Base-by-base conservation (phyloP, 2,329 filamentous ascomycete species). In the Aspergillus spinulosporus region DNA sequence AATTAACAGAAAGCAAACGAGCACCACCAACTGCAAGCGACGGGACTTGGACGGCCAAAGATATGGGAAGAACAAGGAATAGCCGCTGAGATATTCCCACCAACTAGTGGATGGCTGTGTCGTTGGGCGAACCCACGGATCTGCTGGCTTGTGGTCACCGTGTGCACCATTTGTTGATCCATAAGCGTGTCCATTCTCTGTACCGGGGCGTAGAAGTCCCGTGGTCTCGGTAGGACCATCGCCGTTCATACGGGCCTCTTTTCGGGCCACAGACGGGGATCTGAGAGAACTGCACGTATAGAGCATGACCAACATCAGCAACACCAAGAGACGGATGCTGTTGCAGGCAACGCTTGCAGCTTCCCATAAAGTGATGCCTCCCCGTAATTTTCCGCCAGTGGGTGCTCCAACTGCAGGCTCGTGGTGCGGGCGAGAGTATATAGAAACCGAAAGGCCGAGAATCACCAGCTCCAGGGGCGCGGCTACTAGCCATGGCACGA, bases 41-140 rank as follows among this genome's bases (percentile, higher is more conserved):
- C 81, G 76, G 49, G 90, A 87, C 68, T 93, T 93, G 66, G 87
- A 88, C 0, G 94, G 94, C 94, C 94, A 99, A 57, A 97, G 84
- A 70, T 97, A 99, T 0, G 92, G 93, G 71, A 97, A 95, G 76
- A 99, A 96, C 50, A 97, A 80, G 9, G 88, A 89, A 73, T 97
- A 99, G 45, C 93, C 92, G 61, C 88, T 87, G 59, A 97, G 79
- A 72, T 99, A 99, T 70, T 97, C 92, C 86, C 89, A 96, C 94
- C 94, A 99, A 51, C 87, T 94, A 64, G 89, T 91, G 64, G 89
- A 89, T 2, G 91, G 92, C 6, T 91, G 84, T 62, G 90, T 93
- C 39, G 88, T 88, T 1, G 92, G 92, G 64, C 93, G 88, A 72
- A 95, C 95, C 80, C 96, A 97, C 4, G 89, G 90, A 7, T 90